Base-by-base conservation (phyloP, 2,329 filamentous ascomycete species). In the Exophiala spinifera region DNA sequence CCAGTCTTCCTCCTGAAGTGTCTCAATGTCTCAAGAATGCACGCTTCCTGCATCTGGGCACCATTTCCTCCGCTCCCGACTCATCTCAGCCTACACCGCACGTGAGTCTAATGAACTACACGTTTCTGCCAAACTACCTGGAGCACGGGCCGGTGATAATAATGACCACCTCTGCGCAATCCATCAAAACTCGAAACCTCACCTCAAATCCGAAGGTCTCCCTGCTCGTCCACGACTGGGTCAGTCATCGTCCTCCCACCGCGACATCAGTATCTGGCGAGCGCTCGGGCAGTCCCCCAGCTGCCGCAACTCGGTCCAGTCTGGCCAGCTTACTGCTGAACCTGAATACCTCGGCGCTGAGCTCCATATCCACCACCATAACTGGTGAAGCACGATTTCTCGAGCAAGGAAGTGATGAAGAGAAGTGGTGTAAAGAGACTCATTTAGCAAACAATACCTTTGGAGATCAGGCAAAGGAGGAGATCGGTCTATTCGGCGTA, bases 31-130 rank as follows among this genome's bases (percentile, higher is more conserved):
- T 99, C 20, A 86, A 95, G 69, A 97, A 96, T 75, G 90, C 92
- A 46, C 87, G 92, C 65, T 99, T 96, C 75, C 89, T 99, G 63
- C 94, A 99, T 73, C 87, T 99, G 49, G 91, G 94, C 64, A 99
- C 94, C 53, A 95, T 88, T 71, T 59, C 61, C 23, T 53, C 56
- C 11, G 50, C 55, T 19, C 37, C 53, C 42, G 51, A 49, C 17
- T 28, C 36, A n/a, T 39, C 45, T 17, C 84, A 84, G 64, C 80
- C 87, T 63, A 87, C 94, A 66, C 94, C 94, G 8, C 90, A 97
- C 70, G 89, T 97, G 62, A 95, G 91, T 34, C 84, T 99, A 61
- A 99, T 99, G 94, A 96, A 95, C 78, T 97, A 97, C 77, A 97
- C 94, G 67, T 97, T 96, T 74, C 87, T 99, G 19, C 87, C 91